Percentiles rank a stretch among this genome's conserved stretches.
phyloP scores from a whole-genome alignment of 495 filamentous ascomycete genomes.

The Thozetella sp. region DNA sequence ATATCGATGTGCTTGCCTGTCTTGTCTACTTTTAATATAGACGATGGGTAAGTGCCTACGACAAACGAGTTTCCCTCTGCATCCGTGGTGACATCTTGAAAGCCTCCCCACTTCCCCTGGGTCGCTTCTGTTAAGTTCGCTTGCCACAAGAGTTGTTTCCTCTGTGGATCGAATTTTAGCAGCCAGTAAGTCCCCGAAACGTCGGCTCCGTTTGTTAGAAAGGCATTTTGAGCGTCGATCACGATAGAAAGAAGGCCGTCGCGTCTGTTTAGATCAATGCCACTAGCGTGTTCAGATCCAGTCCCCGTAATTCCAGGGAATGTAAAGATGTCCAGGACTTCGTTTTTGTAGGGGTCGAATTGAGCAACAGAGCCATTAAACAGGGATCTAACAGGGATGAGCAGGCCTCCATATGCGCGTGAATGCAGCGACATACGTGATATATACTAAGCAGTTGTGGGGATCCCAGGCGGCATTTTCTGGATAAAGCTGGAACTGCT shows the following conservation, averaged over 20 bases:
- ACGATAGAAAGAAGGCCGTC: conserved; percentile 21
- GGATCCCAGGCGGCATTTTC: not conserved
- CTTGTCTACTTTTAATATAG: conserved; percentile 17
- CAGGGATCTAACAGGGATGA: not conserved
- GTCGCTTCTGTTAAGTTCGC: conserved; percentile 24
- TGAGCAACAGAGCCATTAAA: conserved; percentile 15
- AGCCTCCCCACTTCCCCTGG: conserved; percentile 17
- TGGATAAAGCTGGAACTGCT: not conserved
- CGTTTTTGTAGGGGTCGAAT: conserved; percentile 24
- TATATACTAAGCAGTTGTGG: not conserved
- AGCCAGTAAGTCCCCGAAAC: conserved; percentile 26
- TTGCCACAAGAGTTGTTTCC: conserved; percentile 15
- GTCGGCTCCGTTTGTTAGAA: conserved; percentile 23
- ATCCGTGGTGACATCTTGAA: conserved; percentile 27
- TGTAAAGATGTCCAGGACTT: conserved; percentile 17
- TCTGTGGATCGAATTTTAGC: conserved; percentile 14
- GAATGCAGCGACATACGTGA: not conserved
- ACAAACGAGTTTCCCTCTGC: conserved; percentile 23
- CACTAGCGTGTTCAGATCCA: conserved; percentile 20
- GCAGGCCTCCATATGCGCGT: not conserved
- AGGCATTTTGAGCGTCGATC: conserved; percentile 19
- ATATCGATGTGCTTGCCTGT: conserved; percentile 14
- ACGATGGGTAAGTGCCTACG: conserved; percentile 24
- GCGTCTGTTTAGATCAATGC: conserved; percentile 20
- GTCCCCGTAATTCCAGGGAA: conserved; percentile 24